Evolutionary conservation across 1,139 yeast genomes (phyloP).

Genomic region (Protomyces pachydermus): DNA sequence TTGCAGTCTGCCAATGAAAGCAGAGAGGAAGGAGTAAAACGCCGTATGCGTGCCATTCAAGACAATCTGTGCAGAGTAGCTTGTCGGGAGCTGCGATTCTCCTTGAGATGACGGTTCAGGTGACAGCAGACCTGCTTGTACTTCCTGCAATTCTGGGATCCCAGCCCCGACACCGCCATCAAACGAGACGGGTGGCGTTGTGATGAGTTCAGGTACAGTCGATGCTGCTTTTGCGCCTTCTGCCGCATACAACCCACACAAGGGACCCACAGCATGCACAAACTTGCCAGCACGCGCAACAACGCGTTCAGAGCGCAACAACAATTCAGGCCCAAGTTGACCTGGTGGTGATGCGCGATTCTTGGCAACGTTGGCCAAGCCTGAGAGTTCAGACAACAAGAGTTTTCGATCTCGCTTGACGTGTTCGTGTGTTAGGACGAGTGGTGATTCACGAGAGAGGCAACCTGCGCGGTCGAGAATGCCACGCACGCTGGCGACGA

Average conservation of each 20-base stretch:
- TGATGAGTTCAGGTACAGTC: not conserved
- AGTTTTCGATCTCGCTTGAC: conserved; percentile 72
- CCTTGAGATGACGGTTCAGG: not conserved
- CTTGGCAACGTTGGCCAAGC: conserved; percentile 74
- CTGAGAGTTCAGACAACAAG: conserved; percentile 85
- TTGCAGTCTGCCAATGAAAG: conserved; percentile 39
- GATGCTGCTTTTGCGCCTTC: conserved; percentile 13
- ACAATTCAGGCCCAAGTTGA: conserved; percentile 49
- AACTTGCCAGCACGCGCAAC: conserved; percentile 69
- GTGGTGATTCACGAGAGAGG: conserved; percentile 72
- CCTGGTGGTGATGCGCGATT: conserved; percentile 48
- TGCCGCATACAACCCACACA: conserved; percentile 11
- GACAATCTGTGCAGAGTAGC: conserved; percentile 68
- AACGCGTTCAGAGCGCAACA: conserved; percentile 51
- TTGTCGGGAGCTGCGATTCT: not conserved
- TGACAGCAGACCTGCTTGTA: not conserved
- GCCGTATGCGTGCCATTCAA: conserved; percentile 70
- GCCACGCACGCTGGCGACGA: conserved; percentile 78
- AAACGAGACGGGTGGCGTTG: conserved; percentile 23
- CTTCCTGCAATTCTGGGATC: not conserved
- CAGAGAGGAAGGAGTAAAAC: conserved; percentile 62
- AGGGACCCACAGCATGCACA: conserved; percentile 37
- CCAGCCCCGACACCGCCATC: conserved; percentile 16
- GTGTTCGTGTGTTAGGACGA: conserved; percentile 64
- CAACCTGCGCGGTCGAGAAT: conserved; percentile 60